phyloP scores from a whole-genome alignment of 108 stramenopile genomes.

The Asterionellopsis glacialis region DNA sequence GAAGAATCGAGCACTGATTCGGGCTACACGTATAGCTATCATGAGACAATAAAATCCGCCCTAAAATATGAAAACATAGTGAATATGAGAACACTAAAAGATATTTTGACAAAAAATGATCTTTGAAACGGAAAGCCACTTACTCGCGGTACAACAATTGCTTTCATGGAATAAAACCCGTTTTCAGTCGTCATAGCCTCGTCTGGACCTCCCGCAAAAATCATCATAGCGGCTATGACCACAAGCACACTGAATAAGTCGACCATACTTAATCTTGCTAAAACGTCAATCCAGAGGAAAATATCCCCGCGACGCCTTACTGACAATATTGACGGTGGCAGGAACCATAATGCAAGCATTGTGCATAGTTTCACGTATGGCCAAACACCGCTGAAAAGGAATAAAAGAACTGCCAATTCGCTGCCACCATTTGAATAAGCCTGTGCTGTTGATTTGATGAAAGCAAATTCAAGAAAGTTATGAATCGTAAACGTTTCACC shows the following conservation, averaged over 20 bases:
- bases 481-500: slow-evolving; percentile 47
- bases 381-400: slow-evolving; percentile 68
- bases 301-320: slow-evolving; percentile 44
- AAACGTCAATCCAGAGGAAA: slow-evolving; percentile 68
- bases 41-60: slow-evolving; percentile 32
- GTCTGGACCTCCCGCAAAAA: slow-evolving; percentile 39
- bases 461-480: slow-evolving; percentile 54
- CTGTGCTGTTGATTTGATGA: slow-evolving; percentile 42
- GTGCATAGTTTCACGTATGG: slow-evolving; percentile 64
- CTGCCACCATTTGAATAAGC: slow-evolving; percentile 68
- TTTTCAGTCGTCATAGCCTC: slow-evolving; percentile 5
- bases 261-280: slow-evolving; percentile 51
- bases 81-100: slow-evolving; percentile 10
- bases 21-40: slow-evolving; percentile 33
- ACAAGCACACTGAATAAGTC: slow-evolving; percentile 36
- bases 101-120: slow-evolving; percentile 54
- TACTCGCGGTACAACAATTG: slow-evolving; percentile 28
- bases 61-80: slow-evolving; percentile 28
- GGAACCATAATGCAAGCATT: slow-evolving; percentile 55
- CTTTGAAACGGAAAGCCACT: slow-evolving; percentile 47
- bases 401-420: slow-evolving; percentile 53
- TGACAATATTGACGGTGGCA: slow-evolving; percentile 34
- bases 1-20: slow-evolving; percentile 33
- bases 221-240: slow-evolving; percentile 25
- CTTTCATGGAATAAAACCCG: slow-evolving; percentile 23